phyloP scores from a whole-genome alignment of 1,139 yeast species.

The Eremothecium sinecaudum region DNA sequence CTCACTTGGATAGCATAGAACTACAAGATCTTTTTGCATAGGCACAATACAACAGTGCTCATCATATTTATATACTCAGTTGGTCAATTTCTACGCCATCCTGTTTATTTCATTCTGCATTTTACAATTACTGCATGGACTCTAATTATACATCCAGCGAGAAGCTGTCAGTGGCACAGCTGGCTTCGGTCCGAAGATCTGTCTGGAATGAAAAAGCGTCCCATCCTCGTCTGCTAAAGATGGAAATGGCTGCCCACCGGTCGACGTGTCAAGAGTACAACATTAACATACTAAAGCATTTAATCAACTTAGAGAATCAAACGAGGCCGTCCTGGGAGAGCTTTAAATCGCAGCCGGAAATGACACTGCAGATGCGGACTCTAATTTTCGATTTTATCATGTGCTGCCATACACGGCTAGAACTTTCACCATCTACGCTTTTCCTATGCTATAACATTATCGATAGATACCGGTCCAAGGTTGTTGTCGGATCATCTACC shows the following conservation, averaged over 20 bases:
- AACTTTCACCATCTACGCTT: constrained; percentile 68
- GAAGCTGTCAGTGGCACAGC: constrained; percentile 1
- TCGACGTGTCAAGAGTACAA: constrained; percentile 22
- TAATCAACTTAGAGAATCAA: constrained; percentile 11
- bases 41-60: too few species aligned
- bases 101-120: too few species aligned
- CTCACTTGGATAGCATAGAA: too few species aligned
- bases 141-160: background rate
- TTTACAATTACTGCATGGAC: constrained; percentile 3
- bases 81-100: too few species aligned
- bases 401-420: constrained; percentile 74
- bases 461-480: constrained; percentile 82
- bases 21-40: too few species aligned
- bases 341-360: constrained; percentile 22
- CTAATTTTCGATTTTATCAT: constrained; percentile 48
- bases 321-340: constrained; percentile 13
- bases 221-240: constrained; percentile 17
- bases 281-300: constrained; percentile 14
- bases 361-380: constrained; percentile 19
- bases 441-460: constrained; percentile 74
- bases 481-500: constrained; percentile 61
- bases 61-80: constrained; percentile 1
- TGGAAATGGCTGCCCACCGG: constrained; percentile 22
- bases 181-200: constrained; percentile 16
- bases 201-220: constrained; percentile 15